Evolutionary conservation across 352 stramenopile species (phyloP).

Genomic region (Pythium oligandrum): DNA sequence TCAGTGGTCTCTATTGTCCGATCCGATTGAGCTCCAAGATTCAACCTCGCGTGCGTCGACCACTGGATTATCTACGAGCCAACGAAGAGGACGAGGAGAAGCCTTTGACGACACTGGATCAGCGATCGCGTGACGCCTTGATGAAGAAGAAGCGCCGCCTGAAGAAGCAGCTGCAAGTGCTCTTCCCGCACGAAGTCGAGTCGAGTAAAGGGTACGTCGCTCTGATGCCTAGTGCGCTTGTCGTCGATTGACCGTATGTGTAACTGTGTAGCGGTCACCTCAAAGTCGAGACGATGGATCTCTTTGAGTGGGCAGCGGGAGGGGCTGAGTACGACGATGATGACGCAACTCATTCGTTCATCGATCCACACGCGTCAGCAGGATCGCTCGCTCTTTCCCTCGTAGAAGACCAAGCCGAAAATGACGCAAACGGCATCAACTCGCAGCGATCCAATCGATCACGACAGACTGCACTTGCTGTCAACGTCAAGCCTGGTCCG

Average conservation of each 20-base stretch:
- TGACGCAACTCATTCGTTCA: conserved; percentile 10
- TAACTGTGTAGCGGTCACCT: conserved; percentile 25
- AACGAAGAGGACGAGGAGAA: conserved; percentile 10
- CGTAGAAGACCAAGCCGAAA: conserved; percentile 7
- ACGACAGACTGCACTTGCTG: not conserved
- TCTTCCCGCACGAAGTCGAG: conserved; percentile 66
- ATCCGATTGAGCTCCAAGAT: conserved; percentile 67
- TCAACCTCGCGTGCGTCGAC: conserved; percentile 47
- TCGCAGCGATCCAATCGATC: conserved; percentile 13
- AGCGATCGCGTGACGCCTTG: conserved; percentile 45
- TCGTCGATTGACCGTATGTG: not conserved
- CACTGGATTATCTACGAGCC: conserved; percentile 40
- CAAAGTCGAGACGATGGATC: conserved; percentile 45
- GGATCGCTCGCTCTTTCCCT: conserved; percentile 15
- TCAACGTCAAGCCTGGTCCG: not conserved
- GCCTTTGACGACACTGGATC: conserved; percentile 42
- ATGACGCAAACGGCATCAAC: conserved; percentile 7
- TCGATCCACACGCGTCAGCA: conserved; percentile 1
- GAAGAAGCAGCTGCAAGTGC: conserved; percentile 56
- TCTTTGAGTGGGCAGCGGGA: conserved; percentile 66
- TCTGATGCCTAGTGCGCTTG: conserved; percentile 1
- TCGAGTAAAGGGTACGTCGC: conserved; percentile 25
- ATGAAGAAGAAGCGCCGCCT: conserved; percentile 56
- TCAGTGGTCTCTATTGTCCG: conserved; percentile 88
- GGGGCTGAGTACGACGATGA: conserved; percentile 5